Conservation (phyloP, 1,284 basidiomycete genomes). For the Leucoagaricus sp. region DNA sequence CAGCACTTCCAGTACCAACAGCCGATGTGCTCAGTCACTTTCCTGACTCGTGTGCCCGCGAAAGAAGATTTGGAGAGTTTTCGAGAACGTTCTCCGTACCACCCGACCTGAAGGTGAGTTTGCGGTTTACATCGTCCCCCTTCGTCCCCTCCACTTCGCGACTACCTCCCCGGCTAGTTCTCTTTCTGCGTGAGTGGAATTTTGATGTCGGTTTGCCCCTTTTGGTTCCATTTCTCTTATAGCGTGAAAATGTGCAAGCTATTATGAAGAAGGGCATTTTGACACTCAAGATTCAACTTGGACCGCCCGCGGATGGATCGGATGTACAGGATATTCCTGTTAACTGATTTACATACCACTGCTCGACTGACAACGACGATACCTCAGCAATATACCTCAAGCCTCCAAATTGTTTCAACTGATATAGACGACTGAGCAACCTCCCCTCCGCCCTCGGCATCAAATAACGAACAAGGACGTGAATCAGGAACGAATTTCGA, state of each 20-base stretch:
- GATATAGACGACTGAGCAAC: conserved; percentile 3
- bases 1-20: conserved; percentile 12
- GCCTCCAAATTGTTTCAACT: no score
- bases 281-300: conserved; percentile 44
- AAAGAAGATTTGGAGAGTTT: conserved; percentile 56
- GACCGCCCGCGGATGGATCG: conserved; percentile 34
- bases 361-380: no score
- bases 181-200: neutral
- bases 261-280: conserved; percentile 50
- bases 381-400: no score
- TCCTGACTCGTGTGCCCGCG: conserved; percentile 33
- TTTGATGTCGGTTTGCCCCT: neutral
- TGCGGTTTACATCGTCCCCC: conserved; percentile 9
- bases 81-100: conserved; percentile 57
- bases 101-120: conserved; percentile 53
- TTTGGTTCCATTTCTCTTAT: conserved; percentile 7
- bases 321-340: conserved; percentile 36
- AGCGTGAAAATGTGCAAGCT: conserved; percentile 48
- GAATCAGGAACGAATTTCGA: no score
- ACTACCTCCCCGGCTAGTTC: neutral
- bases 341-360: conserved; percentile 16
- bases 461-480: neutral
- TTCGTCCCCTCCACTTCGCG: neutral
- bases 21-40: neutral
- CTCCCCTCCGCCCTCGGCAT: neutral